Conservation (phyloP, 495 filamentous ascomycete species). For the Penicillium alfredii region DNA sequence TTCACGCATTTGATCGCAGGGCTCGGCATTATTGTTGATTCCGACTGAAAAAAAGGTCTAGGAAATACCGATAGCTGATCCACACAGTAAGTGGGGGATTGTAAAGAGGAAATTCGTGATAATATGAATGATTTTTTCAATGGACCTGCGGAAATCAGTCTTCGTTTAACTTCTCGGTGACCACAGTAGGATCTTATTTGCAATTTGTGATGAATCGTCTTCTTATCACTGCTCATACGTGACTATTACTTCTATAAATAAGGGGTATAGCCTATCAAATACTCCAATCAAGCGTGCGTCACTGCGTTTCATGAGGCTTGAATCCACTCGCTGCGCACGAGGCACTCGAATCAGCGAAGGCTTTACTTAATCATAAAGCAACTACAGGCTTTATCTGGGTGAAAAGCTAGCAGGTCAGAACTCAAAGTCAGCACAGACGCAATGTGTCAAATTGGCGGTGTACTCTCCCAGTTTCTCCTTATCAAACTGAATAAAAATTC, state of each 20-base stretch:
- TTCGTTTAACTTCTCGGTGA: not conserved
- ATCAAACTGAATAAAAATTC: no score
- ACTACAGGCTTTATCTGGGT: no score
- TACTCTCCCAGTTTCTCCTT: no score
- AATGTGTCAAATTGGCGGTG: not conserved
- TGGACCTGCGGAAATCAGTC: not conserved
- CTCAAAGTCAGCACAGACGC: not conserved
- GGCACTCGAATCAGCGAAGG: not conserved
- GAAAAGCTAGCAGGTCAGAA: not conserved
- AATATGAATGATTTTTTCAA: not conserved
- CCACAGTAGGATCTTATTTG: not conserved
- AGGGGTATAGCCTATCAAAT: not conserved
- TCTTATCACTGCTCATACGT: not conserved
- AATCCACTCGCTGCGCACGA: not conserved
- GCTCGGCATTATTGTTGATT: constrained; percentile 3
- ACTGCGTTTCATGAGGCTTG: not conserved
- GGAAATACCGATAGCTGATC: not conserved
- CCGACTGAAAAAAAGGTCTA: not conserved
- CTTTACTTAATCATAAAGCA: no score
- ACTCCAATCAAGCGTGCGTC: not conserved
- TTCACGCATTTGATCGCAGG: constrained; percentile 7
- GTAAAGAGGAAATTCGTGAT: not conserved
- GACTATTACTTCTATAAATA: not conserved
- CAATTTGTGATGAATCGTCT: not conserved
- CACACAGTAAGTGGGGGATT: not conserved